Evolutionary conservation across 495 filamentous ascomycete species (phyloP).

Genomic region (Neurospora pannonica): DNA sequence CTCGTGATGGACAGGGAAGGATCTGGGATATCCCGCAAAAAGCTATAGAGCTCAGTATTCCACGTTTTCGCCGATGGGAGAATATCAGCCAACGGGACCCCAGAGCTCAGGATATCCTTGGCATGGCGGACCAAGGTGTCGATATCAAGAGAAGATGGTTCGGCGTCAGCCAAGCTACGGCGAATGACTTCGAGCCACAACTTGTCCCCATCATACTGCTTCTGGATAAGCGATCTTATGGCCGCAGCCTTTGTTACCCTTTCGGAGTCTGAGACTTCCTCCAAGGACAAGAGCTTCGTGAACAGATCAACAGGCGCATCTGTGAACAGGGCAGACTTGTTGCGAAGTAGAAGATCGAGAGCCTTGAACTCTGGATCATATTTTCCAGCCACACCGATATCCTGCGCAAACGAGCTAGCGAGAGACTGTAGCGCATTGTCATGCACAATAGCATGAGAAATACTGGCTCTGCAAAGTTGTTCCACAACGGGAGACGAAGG

Average conservation of each 20-base stretch:
- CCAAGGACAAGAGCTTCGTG: conserved; percentile 33
- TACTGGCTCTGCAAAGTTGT: conserved; percentile 30
- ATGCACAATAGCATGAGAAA: conserved; percentile 24
- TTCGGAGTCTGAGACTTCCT: conserved; percentile 30
- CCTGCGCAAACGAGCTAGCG: conserved; percentile 17
- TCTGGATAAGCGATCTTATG: conserved; percentile 26
- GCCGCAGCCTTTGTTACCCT: conserved; percentile 24
- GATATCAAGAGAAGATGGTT: conserved; percentile 30
- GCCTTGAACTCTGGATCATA: conserved; percentile 20
- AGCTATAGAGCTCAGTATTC: conserved; percentile 40
- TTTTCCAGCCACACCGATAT: conserved; percentile 7
- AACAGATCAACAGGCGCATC: conserved; percentile 31
- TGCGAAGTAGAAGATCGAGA: conserved; percentile 30
- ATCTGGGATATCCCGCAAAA: conserved; percentile 49
- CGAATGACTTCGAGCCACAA: conserved; percentile 31
- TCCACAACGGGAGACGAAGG: conserved; percentile 14
- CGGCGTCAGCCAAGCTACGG: conserved; percentile 30
- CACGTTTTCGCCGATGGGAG: conserved; percentile 36
- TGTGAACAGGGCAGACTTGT: conserved; percentile 23
- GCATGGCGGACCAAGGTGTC: conserved; percentile 38
- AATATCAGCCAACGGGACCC: conserved; percentile 20
- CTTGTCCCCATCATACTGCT: conserved; percentile 16
- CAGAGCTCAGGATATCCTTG: conserved; percentile 11
- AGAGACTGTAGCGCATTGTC: conserved; percentile 17
- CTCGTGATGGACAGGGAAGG: conserved; percentile 62